A percentile compares a stretch with the other conserved stretches of the same genome.
phyloP scores from a whole-genome alignment of 139 green algal genomes.

The Closterium sp. region DNA sequence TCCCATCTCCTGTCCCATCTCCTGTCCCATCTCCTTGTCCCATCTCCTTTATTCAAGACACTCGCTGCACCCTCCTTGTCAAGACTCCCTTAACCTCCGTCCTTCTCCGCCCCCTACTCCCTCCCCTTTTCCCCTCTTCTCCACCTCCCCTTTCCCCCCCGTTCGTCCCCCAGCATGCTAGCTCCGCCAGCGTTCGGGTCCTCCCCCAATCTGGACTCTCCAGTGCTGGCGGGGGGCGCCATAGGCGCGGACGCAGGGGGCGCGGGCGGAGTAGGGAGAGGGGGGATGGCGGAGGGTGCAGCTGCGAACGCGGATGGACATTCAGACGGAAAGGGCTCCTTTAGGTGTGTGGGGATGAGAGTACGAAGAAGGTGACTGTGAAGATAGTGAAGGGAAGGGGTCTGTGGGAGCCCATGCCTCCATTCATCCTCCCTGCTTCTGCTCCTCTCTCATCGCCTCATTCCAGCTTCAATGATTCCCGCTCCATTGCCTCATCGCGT shows the following conservation, averaged over 20 bases:
- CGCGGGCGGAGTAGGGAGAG: not conserved
- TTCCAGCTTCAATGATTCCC: too few relatives aligned
- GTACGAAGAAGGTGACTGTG: too few relatives aligned
- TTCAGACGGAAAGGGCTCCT: not conserved
- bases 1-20: too few relatives aligned
- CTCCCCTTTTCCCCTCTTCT: not conserved
- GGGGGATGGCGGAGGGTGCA: not conserved
- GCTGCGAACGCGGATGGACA: not conserved
- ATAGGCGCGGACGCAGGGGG: too few relatives aligned
- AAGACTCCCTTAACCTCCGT: too few relatives aligned
- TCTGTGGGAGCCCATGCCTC: too few relatives aligned
- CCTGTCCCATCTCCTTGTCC: too few relatives aligned
- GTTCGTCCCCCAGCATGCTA: not conserved
- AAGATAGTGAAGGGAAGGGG: too few relatives aligned
- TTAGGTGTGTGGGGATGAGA: too few relatives aligned
- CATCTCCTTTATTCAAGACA: not conserved
- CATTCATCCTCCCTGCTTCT: too few relatives aligned
- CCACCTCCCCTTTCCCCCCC: not conserved
- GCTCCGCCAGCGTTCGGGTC: constrained; percentile 52
- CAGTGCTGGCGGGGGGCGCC: constrained; percentile 44
- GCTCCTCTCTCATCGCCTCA: too few relatives aligned
- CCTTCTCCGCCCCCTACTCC: not conserved
- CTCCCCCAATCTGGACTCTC: constrained; percentile 49
- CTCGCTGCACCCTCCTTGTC: too few relatives aligned
- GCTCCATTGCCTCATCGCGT: not conserved